Percentiles rank a stretch among this genome's conserved stretches.
phyloP scores from a whole-genome alignment of 768 basidiomycete species.

The Boletus sp. region DNA sequence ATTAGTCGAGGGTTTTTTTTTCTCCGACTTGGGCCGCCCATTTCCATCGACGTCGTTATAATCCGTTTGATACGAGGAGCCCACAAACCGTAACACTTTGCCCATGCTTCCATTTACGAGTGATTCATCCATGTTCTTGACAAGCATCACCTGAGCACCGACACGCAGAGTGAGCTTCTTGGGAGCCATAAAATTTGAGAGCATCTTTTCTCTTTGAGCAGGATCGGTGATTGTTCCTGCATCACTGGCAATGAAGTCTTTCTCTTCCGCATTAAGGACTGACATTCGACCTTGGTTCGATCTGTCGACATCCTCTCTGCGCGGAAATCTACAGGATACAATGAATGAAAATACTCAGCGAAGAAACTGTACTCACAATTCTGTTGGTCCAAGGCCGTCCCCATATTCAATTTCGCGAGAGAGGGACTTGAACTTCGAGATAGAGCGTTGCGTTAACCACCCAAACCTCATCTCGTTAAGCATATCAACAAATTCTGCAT shows the following conservation, averaged over 20 bases:
- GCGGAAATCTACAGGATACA: constrained; percentile 67
- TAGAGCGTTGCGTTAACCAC: constrained; percentile 56
- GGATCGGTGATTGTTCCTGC: constrained; percentile 53
- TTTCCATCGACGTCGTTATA: constrained; percentile 34
- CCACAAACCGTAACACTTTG: constrained; percentile 69
- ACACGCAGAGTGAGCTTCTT: constrained; percentile 62
- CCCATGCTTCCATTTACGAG: constrained; percentile 97
- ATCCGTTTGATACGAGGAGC: constrained; percentile 48
- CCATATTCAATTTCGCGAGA: constrained; percentile 67
- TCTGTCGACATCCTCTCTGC: constrained; percentile 85
- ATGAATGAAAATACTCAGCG: background rate
- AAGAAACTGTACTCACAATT: constrained; percentile 58
- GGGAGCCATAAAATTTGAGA: constrained; percentile 91
- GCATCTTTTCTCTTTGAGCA: constrained; percentile 68
- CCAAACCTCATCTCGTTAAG: constrained; percentile 99
- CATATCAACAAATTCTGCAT: constrained; percentile 87
- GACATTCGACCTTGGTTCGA: constrained; percentile 73
- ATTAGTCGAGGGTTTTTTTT: constrained; percentile 25
- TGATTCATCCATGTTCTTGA: constrained; percentile 88
- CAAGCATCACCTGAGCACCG: constrained; percentile 90
- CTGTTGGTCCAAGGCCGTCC: constrained; percentile 85
- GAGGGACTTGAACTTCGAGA: constrained; percentile 67
- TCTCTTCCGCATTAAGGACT: constrained; percentile 50
- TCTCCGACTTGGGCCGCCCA: constrained; percentile 36
- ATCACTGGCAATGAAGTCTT: constrained; percentile 58